phyloP scores from a whole-genome alignment of 805 yeast genomes.

The Nakazawaea molendinolei region DNA sequence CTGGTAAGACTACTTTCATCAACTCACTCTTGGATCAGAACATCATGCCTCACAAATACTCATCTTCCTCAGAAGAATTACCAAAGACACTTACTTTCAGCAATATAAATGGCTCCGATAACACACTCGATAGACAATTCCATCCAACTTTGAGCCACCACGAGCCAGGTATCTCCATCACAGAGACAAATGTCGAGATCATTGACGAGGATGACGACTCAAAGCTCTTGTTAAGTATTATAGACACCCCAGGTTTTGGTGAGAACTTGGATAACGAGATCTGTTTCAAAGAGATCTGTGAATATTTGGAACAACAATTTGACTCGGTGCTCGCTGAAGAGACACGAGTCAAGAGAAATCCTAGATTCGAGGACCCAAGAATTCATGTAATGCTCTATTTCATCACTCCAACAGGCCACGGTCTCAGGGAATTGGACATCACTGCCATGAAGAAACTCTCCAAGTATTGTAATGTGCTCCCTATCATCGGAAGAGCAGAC shows the following conservation, averaged over 20 bases:
- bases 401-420: constrained; percentile 72
- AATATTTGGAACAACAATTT: constrained; percentile 69
- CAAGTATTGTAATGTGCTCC: constrained; percentile 67
- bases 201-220: constrained; percentile 50
- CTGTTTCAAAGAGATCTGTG: constrained; percentile 60
- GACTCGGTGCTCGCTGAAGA: constrained; percentile 80
- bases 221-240: constrained; percentile 44
- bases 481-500: constrained; percentile 67
- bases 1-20: constrained; percentile 73
- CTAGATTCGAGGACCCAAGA: constrained; percentile 70
- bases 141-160: constrained; percentile 52
- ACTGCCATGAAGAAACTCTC: constrained; percentile 64
- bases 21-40: constrained; percentile 60
- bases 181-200: constrained; percentile 57
- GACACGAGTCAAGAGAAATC: constrained; percentile 80
- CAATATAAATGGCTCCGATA: constrained; percentile 49
- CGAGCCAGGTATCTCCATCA: constrained; percentile 73
- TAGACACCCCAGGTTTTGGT: constrained; percentile 59
- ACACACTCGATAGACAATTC: constrained; percentile 52
- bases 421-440: constrained; percentile 67
- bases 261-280: constrained; percentile 54
- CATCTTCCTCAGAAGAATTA: constrained; percentile 7
- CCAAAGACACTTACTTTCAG: constrained; percentile 53
- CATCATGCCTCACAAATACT: constrained; percentile 52
- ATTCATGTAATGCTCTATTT: constrained; percentile 71